Evolutionary conservation across 2,329 filamentous ascomycete genomes (phyloP).

Genomic region (Pseudocercospora musae): DNA sequence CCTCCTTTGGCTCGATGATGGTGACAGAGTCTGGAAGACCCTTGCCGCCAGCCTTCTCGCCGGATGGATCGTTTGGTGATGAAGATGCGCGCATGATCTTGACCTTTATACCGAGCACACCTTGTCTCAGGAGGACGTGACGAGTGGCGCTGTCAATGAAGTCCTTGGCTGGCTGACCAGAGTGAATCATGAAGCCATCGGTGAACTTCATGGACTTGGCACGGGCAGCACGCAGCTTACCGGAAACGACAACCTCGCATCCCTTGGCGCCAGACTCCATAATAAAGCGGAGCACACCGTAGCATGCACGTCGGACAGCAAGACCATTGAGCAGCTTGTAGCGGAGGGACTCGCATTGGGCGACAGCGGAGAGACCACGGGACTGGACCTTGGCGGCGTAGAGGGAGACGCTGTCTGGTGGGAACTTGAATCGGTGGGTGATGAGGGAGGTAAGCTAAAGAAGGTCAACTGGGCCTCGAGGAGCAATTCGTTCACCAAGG

Average conservation of each 20-base stretch:
- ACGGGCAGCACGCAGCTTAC: constrained; percentile 97
- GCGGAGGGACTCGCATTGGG: constrained; percentile 99
- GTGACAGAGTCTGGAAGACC: constrained; percentile 96
- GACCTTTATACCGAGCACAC: constrained; percentile 99
- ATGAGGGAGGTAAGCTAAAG: constrained; percentile 88
- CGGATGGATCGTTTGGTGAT: constrained; percentile 72
- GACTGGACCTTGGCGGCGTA: constrained; percentile 99
- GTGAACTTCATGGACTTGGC: constrained; percentile 99
- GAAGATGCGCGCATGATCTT: constrained; percentile 99
- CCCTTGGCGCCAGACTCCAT: constrained; percentile 99
- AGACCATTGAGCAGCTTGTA: constrained; percentile 99
- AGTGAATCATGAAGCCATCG: constrained; percentile 99
- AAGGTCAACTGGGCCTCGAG: neutral
- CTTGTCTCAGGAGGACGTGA: constrained; percentile 99
- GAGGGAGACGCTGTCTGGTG: constrained; percentile 99
- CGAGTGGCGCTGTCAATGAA: constrained; percentile 99
- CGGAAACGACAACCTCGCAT: constrained; percentile 98
- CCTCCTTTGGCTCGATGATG: constrained; percentile 99
- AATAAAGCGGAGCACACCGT: constrained; percentile 98
- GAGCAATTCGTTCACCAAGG: neutral
- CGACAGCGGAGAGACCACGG: constrained; percentile 98
- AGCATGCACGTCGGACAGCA: constrained; percentile 97
- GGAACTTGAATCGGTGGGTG: constrained; percentile 99
- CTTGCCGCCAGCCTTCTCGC: constrained; percentile 97
- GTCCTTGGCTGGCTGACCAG: constrained; percentile 97